These are phyloP conservation scores for Ceratocystis albifundus DNA, from an alignment of 2,329 filamentous ascomycete genomes.

Conservation along the genomic window DNA sequence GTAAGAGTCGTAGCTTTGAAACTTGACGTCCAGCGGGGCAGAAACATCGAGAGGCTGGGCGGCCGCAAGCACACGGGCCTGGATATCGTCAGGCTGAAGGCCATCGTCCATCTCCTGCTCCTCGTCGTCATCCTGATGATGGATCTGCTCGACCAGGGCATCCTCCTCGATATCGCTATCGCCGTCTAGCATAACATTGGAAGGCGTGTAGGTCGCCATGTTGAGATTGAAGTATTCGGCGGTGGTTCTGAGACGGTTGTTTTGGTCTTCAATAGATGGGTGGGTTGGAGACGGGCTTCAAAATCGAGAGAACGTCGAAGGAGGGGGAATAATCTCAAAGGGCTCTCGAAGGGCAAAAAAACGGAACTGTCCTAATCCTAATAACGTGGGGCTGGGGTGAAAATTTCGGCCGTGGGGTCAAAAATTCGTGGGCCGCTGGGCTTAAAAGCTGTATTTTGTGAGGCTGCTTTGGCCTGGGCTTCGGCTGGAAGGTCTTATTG, in stretches of 20 bases:
- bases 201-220: slow-evolving; percentile 22
- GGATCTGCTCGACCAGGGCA: slow-evolving; percentile 86
- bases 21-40: slow-evolving; percentile 90
- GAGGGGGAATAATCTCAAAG: slow-evolving; percentile 14
- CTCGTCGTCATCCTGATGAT: slow-evolving; percentile 81
- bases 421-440: slow-evolving; percentile 20
- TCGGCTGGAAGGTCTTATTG: neutral
- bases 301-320: slow-evolving; percentile 9
- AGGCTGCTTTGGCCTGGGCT: slow-evolving; percentile 5
- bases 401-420: slow-evolving; percentile 23
- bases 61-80: slow-evolving; percentile 79
- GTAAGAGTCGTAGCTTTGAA: slow-evolving; percentile 98
- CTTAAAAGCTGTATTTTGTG: slow-evolving; percentile 1
- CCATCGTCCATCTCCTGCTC: slow-evolving; percentile 41
- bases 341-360: slow-evolving; percentile 11
- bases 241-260: slow-evolving; percentile 4
- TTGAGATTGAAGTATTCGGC: slow-evolving; percentile 14
- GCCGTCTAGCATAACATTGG: slow-evolving; percentile 35
- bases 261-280: slow-evolving; percentile 4
- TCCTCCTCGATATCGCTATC: slow-evolving; percentile 96
- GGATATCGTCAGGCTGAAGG: slow-evolving; percentile 78
- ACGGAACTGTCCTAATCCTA: slow-evolving; percentile 22
- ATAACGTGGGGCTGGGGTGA: slow-evolving; percentile 22
- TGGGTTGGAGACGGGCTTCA: slow-evolving; percentile 9
- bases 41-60: slow-evolving; percentile 94